Evolutionary conservation across 2,329 filamentous ascomycete genomes (phyloP).

Genomic region (Talaromyces verruculosus): DNA sequence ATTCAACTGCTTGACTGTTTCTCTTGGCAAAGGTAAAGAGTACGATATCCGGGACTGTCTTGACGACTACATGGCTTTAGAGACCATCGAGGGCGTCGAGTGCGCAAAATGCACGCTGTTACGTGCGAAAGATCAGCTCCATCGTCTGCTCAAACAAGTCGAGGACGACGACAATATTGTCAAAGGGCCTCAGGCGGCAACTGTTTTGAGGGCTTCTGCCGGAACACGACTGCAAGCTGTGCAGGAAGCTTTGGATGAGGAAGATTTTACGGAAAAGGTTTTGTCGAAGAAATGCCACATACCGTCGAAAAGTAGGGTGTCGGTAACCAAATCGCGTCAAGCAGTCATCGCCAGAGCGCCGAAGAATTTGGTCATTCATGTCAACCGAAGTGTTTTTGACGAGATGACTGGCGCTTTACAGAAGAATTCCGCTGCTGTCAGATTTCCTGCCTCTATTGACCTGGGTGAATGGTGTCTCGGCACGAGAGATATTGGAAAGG

Average conservation of each 20-base stretch:
- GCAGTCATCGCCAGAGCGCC: constrained; percentile 81
- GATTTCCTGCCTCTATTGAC: constrained; percentile 72
- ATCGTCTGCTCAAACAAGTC: constrained; percentile 45
- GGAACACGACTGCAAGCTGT: constrained; percentile 63
- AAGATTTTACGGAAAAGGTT: constrained; percentile 73
- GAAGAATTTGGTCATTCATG: constrained; percentile 76
- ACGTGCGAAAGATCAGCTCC: constrained; percentile 54
- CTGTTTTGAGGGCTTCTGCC: constrained; percentile 43
- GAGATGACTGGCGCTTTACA: constrained; percentile 73
- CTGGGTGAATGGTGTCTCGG: constrained; percentile 84
- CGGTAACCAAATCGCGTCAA: constrained; percentile 84
- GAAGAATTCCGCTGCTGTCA: constrained; percentile 80
- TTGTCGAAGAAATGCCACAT: constrained; percentile 65
- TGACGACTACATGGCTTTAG: constrained; percentile 79
- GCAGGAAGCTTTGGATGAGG: constrained; percentile 69
- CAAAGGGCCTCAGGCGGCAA: constrained; percentile 27
- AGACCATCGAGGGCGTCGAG: constrained; percentile 84
- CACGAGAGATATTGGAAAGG: constrained; percentile 43
- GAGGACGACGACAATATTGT: constrained; percentile 39
- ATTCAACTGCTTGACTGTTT: constrained; percentile 90
- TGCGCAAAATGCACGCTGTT: constrained; percentile 88
- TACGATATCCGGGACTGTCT: constrained; percentile 77
- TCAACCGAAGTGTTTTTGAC: constrained; percentile 90
- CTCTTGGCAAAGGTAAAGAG: constrained; percentile 64
- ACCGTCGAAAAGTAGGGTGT: constrained; percentile 65